phyloP scores from a whole-genome alignment of 331 rosid genomes.

The Malus hybrid region DNA sequence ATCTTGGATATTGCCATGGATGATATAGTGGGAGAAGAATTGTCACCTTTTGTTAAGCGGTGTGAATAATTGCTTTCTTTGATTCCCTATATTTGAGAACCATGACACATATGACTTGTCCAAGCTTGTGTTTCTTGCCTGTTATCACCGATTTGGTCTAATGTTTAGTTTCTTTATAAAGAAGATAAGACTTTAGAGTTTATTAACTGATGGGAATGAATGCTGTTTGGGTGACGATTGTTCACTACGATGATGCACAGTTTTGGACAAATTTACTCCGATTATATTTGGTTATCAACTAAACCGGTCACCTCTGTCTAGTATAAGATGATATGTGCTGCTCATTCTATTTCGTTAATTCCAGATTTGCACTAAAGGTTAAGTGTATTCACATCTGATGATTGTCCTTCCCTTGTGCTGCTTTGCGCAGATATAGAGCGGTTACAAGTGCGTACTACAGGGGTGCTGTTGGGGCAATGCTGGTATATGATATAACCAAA shows the following conservation, averaged over 20 bases:
- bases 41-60: not conserved
- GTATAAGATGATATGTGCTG: not conserved
- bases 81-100: not conserved
- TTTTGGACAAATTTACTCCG: not conserved
- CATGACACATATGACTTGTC: not conserved
- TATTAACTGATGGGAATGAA: not conserved
- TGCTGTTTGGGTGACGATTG: not conserved
- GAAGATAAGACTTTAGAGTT: not conserved
- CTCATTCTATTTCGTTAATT: not conserved
- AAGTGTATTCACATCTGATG: too few species aligned
- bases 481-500: slow-evolving; percentile 81
- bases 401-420: not conserved
- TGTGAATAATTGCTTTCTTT: not conserved
- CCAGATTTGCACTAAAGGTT: not conserved
- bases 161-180: not conserved
- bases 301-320: too few species aligned
- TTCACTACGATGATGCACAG: not conserved
- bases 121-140: not conserved
- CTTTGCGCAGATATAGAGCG: slow-evolving; percentile 68
- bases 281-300: not conserved
- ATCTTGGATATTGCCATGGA: not conserved
- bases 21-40: not conserved
- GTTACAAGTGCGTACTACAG: slow-evolving; percentile 96
- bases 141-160: not conserved
- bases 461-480: slow-evolving; percentile 98